Evolutionary conservation across 768 basidiomycete species (phyloP).

Genomic region (Cystofilobasidium ferigula): DNA sequence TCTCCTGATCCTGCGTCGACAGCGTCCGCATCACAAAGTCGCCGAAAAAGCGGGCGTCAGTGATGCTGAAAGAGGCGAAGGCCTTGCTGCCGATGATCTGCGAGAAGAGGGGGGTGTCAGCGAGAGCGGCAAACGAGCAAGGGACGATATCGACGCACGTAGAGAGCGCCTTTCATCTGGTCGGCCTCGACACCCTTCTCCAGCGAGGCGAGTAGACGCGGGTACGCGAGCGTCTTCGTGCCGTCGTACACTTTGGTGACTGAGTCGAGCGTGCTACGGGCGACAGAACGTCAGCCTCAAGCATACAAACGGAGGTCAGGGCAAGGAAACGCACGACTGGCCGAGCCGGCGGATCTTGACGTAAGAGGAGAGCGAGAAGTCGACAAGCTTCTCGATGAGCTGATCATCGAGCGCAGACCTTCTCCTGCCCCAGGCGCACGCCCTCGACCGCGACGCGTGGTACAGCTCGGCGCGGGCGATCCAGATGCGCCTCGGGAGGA

Average conservation of each 20-base stretch:
- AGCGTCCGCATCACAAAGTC: constrained; percentile 20
- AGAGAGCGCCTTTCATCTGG: constrained; percentile 82
- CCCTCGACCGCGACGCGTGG: constrained; percentile 55
- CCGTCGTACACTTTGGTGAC: constrained; percentile 35
- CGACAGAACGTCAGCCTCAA: constrained; percentile 17
- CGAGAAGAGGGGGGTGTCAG: not conserved
- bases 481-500: constrained; percentile 24
- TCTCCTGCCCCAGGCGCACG: constrained; percentile 62
- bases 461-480: constrained; percentile 24
- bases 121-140: constrained; percentile 28
- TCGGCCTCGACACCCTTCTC: constrained; percentile 65
- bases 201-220: constrained; percentile 32
- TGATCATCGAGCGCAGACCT: constrained; percentile 64
- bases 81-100: not conserved
- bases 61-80: constrained; percentile 21
- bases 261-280: not conserved
- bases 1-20: constrained; percentile 49
- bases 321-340: constrained; percentile 36
- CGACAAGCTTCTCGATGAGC: constrained; percentile 56
- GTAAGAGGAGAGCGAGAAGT: constrained; percentile 68
- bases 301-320: not conserved
- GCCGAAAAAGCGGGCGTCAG: constrained; percentile 15
- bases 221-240: constrained; percentile 36
- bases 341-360: constrained; percentile 54
- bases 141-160: constrained; percentile 62